Evolutionary conservation across 2,329 filamentous ascomycete species (phyloP).

Genomic region (Aspergillus ustus): DNA sequence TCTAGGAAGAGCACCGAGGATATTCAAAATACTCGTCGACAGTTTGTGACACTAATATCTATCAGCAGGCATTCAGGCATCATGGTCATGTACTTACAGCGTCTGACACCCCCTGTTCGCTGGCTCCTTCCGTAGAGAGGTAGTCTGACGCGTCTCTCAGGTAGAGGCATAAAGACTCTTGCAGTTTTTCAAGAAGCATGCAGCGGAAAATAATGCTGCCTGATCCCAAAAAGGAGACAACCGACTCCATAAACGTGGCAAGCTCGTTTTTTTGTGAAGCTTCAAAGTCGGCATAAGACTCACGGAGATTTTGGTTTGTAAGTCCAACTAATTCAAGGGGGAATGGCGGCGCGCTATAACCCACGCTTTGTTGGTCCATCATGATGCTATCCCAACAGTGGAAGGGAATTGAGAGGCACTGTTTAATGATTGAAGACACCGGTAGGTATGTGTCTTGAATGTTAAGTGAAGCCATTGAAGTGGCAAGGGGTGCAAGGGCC

Average conservation of each 20-base stretch:
- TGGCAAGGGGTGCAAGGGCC: conserved; percentile 73
- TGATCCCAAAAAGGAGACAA: conserved; percentile 58
- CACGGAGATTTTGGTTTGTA: conserved; percentile 57
- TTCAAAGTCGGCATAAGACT: conserved; percentile 57
- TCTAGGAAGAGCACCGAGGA: conserved; percentile 36
- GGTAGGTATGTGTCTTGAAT: conserved; percentile 40
- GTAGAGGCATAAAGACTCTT: conserved; percentile 49
- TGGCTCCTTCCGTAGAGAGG: conserved; percentile 32
- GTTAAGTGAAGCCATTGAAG: conserved; percentile 47
- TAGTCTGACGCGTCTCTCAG: conserved; percentile 37
- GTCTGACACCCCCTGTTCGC: conserved; percentile 38
- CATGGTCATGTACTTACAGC: conserved; percentile 37
- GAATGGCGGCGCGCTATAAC: conserved; percentile 17
- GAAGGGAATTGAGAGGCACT: conserved; percentile 42
- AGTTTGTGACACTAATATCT: conserved; percentile 37
- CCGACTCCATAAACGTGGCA: conserved; percentile 57
- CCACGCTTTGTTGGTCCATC: neutral
- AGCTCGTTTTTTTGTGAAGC: conserved; percentile 46
- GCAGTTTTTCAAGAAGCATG: conserved; percentile 63
- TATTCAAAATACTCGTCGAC: conserved; percentile 35
- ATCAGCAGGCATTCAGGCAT: conserved; percentile 26
- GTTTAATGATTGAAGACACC: conserved; percentile 36
- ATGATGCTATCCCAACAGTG: conserved; percentile 18
- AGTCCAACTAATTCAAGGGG: conserved; percentile 67
- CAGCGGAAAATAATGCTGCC: conserved; percentile 58